Base-by-base conservation (phyloP, 768 basidiomycete genomes). In the Leccinum obscurum region DNA sequence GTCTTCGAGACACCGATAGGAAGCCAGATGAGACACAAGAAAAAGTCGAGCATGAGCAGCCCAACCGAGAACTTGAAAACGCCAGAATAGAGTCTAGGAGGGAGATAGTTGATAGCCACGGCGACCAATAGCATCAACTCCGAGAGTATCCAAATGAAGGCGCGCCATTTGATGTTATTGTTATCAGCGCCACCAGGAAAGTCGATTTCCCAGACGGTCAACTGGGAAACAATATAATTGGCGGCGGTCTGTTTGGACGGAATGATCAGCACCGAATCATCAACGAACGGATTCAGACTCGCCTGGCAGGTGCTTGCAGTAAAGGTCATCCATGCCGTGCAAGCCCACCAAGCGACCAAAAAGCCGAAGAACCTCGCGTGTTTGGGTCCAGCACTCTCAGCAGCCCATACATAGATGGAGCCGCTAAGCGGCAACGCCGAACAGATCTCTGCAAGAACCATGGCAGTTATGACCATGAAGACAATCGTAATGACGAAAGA, bases 261-360 rank as follows among this genome's bases (percentile, higher is more conserved):
- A 35, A 55, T 34, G 9, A 59, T 20, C 35, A 35, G 24, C 15
- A 28, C n/a, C 26, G 37, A 8, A 15, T 10, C 30, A 6, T 15
- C 4, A 11, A 35, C 15, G 24, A 39, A 59, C 30, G 26, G 49
- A 52, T 52, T 1, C 17, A 11, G 15, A 30, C 82, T 37, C 50
- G 89, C 93, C 78, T 94, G 92, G 60, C 90, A 93, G 69, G 93
- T 95, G 28, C 89, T 85, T 9, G 94, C 94, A 44, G 86, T 81
- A 66, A 95, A 96, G 0, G 94, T 95, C 84, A 93, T 93, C 94
- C 94, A 96, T n/a, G 93, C 94, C 1, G 93, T 94, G 59, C 87
- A 88, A 14, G 91, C 81, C 93, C 93, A 96, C 90, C 91, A 96
- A 32, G 93, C 93, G 15, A 95, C 93, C 58, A 93, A 73, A 76